Conservation (phyloP, 2,329 filamentous ascomycete genomes). For the Aspergillus persii region DNA sequence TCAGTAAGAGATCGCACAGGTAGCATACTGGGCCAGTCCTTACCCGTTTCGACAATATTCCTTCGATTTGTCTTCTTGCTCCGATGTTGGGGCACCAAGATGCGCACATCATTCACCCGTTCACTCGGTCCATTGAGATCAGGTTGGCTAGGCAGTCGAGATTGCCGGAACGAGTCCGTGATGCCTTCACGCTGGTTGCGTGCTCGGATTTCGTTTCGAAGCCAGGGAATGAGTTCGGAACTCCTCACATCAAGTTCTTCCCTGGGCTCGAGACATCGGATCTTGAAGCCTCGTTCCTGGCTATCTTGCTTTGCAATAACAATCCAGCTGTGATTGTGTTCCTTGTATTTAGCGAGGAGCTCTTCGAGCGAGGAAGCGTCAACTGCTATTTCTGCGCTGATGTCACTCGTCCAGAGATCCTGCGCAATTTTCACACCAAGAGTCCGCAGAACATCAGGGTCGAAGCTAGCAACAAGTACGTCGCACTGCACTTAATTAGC, state of each 20-base stretch:
- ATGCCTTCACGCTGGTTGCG: conserved; percentile 61
- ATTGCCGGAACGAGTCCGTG: conserved; percentile 44
- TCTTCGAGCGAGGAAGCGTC: conserved; percentile 79
- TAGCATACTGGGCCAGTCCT: conserved; percentile 35
- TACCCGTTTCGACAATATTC: conserved; percentile 79
- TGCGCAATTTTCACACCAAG: conserved; percentile 74
- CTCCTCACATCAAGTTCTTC: conserved; percentile 77
- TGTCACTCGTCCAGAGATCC: conserved; percentile 75
- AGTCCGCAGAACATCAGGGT: conserved; percentile 70
- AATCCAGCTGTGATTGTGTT: conserved; percentile 82
- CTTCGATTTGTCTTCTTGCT: conserved; percentile 90
- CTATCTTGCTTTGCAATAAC: conserved; percentile 75
- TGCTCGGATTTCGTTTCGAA: conserved; percentile 79
- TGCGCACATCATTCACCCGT: conserved; percentile 71
- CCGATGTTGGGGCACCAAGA: conserved; percentile 77
- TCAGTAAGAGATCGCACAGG: conserved; percentile 14
- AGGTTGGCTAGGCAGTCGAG: conserved; percentile 41
- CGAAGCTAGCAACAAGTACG: conserved; percentile 85
- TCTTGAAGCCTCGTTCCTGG: conserved; percentile 62
- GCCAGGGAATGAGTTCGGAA: conserved; percentile 72
- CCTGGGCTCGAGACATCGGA: conserved; percentile 73
- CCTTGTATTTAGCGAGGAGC: conserved; percentile 62
- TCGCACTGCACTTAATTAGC: conserved; percentile 62
- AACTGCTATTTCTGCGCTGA: conserved; percentile 82
- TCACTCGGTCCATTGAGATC: conserved; percentile 38